Conservation (phyloP, 2,329 filamentous ascomycete species). For the Calonectria hongkongensis region DNA sequence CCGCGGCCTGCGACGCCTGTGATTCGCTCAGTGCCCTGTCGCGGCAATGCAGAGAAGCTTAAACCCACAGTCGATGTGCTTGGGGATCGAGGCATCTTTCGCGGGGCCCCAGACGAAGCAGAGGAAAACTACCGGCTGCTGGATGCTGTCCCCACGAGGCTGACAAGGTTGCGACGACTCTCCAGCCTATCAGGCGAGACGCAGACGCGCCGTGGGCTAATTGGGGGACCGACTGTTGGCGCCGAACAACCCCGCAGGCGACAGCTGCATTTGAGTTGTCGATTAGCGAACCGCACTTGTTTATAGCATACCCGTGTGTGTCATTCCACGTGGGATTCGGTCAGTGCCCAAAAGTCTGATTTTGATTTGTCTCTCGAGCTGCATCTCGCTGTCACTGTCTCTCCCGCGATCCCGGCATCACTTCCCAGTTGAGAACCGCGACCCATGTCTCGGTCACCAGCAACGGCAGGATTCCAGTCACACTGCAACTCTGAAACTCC, state of each 20-base stretch:
- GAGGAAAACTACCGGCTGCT: constrained; percentile 7
- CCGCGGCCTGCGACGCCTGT: not conserved
- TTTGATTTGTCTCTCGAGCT: not conserved
- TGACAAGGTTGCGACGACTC: not conserved
- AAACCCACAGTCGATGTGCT: not conserved
- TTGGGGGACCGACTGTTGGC: not conserved
- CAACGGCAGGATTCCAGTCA: not conserved
- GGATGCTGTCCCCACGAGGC: not conserved
- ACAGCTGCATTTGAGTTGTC: not conserved
- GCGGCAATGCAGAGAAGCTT: constrained; percentile 10
- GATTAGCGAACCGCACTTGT: constrained; percentile 19
- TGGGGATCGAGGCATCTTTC: not conserved
- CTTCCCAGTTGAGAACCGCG: not conserved
- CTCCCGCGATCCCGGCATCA: not conserved
- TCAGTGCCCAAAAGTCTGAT: constrained; percentile 2
- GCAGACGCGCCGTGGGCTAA: not conserved
- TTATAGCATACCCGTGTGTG: too few relatives aligned
- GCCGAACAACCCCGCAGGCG: constrained; percentile 14
- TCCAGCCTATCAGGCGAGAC: constrained; percentile 5
- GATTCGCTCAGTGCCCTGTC: constrained; percentile 4
- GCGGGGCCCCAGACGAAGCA: not conserved
- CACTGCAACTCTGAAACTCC: not conserved
- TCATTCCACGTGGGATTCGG: constrained; percentile 8
- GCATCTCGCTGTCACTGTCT: not conserved
- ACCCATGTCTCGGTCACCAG: not conserved